These are phyloP conservation scores for Pilobolus umbonatus DNA, from an alignment of 192 early-diverging fungal species.

Conservation along the genomic window DNA sequence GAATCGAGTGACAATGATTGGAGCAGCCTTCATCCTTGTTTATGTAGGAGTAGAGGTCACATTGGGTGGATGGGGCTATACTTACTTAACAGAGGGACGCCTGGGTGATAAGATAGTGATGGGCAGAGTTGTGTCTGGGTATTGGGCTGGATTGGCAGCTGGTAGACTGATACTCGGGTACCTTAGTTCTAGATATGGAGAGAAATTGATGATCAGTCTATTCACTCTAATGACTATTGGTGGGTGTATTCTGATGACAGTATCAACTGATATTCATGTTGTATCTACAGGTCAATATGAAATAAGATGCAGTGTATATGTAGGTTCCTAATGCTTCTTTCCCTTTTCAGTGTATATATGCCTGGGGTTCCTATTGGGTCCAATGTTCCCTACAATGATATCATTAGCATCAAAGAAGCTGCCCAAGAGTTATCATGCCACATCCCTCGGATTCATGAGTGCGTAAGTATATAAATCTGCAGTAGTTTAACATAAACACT, in stretches of 20 bases:
- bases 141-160: slow-evolving; percentile 32
- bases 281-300: slow-evolving; percentile 21
- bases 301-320: not conserved
- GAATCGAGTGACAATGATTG: slow-evolving; percentile 22
- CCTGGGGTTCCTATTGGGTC: slow-evolving; percentile 22
- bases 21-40: slow-evolving; percentile 26
- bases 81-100: slow-evolving; percentile 25
- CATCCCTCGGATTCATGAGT: slow-evolving; percentile 31
- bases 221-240: slow-evolving; percentile 12
- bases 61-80: slow-evolving; percentile 34
- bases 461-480: slow-evolving; percentile 15
- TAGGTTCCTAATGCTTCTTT: not conserved
- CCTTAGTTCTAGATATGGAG: slow-evolving; percentile 28
- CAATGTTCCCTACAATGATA: slow-evolving; percentile 29
- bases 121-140: slow-evolving; percentile 27
- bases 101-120: slow-evolving; percentile 20
- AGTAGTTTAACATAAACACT: not conserved
- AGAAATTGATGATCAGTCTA: slow-evolving; percentile 27
- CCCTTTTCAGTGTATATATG: slow-evolving; percentile 9
- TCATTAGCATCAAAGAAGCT: slow-evolving; percentile 26
- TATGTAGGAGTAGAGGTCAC: slow-evolving; percentile 38
- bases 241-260: slow-evolving; percentile 5
- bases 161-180: slow-evolving; percentile 33
- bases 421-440: slow-evolving; percentile 25
- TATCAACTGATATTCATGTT: slow-evolving; percentile 5